phyloP scores from a whole-genome alignment of 2,329 filamentous ascomycete genomes.

The Neoascochyta sp. region DNA sequence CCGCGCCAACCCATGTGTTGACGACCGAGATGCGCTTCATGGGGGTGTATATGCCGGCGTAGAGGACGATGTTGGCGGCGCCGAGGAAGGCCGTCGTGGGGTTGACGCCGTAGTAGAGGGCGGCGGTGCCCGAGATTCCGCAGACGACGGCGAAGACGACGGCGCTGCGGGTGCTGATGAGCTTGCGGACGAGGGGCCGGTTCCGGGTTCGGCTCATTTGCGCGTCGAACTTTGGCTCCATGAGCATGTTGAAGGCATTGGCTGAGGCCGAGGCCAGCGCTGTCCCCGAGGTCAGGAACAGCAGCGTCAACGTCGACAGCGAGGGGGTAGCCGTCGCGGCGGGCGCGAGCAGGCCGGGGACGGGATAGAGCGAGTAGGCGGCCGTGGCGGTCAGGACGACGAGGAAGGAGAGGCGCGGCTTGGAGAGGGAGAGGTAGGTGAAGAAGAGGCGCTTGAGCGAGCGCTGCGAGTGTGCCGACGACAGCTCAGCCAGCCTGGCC shows the following conservation, averaged over 20 bases:
- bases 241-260: constrained; percentile 95
- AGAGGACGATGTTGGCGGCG: constrained; percentile 78
- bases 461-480: constrained; percentile 53
- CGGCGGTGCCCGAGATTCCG: constrained; percentile 64
- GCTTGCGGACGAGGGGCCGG: constrained; percentile 76
- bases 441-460: constrained; percentile 66
- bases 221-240: constrained; percentile 85
- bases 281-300: constrained; percentile 88
- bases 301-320: constrained; percentile 81
- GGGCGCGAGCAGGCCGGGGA: constrained; percentile 76
- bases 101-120: constrained; percentile 86
- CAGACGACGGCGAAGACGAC: constrained; percentile 74
- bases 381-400: constrained; percentile 88
- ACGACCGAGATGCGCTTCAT: constrained; percentile 80
- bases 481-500: constrained; percentile 56
- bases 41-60: constrained; percentile 89
- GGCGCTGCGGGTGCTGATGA: constrained; percentile 69
- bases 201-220: constrained; percentile 93
- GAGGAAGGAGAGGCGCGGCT: constrained; percentile 87
- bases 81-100: constrained; percentile 87
- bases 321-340: constrained; percentile 67
- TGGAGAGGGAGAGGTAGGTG: constrained; percentile 86
- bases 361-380: constrained; percentile 88
- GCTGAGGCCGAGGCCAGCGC: constrained; percentile 85
- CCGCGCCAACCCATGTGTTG: constrained; percentile 92